Percentiles rank a stretch among this genome's conserved stretches.
Conservation (phyloP, 169 alveolate genomes). For the Plasmodium fragile region DNA sequence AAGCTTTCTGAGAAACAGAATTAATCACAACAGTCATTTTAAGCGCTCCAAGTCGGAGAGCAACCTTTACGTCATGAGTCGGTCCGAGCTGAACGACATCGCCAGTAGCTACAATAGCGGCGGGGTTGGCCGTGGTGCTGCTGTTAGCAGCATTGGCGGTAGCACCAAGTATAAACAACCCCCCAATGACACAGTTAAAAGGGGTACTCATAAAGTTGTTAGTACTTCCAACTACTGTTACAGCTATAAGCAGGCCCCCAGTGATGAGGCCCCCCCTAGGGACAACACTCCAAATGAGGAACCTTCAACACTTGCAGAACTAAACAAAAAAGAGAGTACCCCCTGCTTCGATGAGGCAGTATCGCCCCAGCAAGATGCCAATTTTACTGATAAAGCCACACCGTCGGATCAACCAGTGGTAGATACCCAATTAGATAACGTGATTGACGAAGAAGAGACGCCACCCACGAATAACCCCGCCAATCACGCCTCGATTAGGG, state of each 20-base stretch:
- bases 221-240: neutral
- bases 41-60: constrained; percentile 49
- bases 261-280: neutral
- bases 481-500: neutral
- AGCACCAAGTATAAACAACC: neutral
- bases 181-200: neutral
- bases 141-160: neutral
- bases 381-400: neutral
- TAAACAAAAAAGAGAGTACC: neutral
- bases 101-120: neutral
- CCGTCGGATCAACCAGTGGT: neutral
- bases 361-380: neutral
- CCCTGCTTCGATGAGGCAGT: neutral
- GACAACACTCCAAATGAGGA: neutral
- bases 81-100: neutral
- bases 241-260: neutral
- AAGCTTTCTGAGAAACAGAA: neutral
- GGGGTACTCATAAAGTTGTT: neutral
- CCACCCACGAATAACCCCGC: neutral
- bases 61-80: neutral
- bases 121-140: no score
- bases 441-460: neutral
- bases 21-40: constrained; percentile 3
- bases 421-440: neutral
- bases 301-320: neutral